Evolutionary conservation across 139 green algal genomes (phyloP).

Genomic region (Micractinium sp.): DNA sequence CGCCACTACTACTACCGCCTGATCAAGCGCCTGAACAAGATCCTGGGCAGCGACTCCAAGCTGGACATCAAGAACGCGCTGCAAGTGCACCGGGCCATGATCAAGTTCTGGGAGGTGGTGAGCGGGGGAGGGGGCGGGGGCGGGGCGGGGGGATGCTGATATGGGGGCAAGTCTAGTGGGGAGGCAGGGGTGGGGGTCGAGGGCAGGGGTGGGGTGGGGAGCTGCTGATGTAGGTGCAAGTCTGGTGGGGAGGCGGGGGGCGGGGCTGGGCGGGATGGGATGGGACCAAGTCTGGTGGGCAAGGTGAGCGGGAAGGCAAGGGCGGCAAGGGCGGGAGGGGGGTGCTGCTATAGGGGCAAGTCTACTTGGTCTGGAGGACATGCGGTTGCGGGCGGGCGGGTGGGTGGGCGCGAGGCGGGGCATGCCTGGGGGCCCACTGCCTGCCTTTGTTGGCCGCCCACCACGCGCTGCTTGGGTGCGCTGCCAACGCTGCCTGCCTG

Average conservation of each 20-base stretch:
- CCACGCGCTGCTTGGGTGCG: neutral
- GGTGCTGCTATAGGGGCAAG: too few species aligned
- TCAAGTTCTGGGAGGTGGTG: slow-evolving; percentile 45
- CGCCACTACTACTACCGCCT: slow-evolving; percentile 45
- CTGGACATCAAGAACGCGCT: slow-evolving; percentile 37
- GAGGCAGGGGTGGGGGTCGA: neutral
- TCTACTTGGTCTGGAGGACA: too few species aligned
- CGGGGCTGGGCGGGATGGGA: neutral
- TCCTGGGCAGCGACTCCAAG: neutral
- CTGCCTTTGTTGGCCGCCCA: neutral
- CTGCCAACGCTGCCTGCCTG: neutral
- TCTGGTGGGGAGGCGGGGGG: neutral
- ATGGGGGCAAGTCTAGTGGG: neutral
- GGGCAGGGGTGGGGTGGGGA: neutral
- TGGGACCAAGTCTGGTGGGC: too few species aligned
- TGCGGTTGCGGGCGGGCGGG: too few species aligned
- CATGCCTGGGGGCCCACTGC: too few species aligned
- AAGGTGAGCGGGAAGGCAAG: neutral
- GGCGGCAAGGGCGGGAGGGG: neutral
- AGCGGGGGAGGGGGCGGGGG: neutral
- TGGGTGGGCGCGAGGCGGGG: too few species aligned
- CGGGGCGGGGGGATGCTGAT: neutral
- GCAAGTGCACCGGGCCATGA: slow-evolving; percentile 36
- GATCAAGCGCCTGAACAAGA: slow-evolving; percentile 42
- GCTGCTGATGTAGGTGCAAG: neutral